These are phyloP conservation scores for Smallanthus sonchifolius DNA, from an alignment of 129 eudicot genomes.

Conservation along the genomic window DNA sequence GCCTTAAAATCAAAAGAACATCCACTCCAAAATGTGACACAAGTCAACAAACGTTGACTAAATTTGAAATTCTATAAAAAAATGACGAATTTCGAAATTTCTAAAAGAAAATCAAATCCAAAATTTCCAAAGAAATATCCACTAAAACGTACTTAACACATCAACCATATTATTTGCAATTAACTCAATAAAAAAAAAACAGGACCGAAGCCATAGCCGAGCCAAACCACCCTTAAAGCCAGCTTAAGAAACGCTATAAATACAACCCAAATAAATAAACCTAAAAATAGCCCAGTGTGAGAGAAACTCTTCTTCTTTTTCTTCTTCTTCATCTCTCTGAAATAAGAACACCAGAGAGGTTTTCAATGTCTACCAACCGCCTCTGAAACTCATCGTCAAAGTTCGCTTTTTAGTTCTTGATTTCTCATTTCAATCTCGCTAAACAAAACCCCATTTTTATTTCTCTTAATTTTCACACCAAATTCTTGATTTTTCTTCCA, in stretches of 20 bases:
- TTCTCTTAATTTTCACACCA: slow-evolving; percentile 6
- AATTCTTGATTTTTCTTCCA: slow-evolving; percentile 14
- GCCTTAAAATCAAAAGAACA: too few species aligned
- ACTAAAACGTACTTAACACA: not conserved
- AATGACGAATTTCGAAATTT: too few species aligned
- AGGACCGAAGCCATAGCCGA: slow-evolving; percentile 9
- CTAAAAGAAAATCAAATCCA: too few species aligned
- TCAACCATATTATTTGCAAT: not conserved
- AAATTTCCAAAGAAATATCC: too few species aligned
- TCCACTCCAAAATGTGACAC: too few species aligned
- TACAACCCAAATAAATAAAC: slow-evolving; percentile 31
- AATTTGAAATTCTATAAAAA: too few species aligned
- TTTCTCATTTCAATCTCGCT: slow-evolving; percentile 20
- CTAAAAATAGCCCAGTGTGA: slow-evolving; percentile 16
- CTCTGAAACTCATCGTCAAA: slow-evolving; percentile 29
- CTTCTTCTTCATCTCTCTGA: slow-evolving; percentile 7
- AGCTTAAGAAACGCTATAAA: slow-evolving; percentile 29
- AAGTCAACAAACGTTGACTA: too few species aligned
- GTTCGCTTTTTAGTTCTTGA: slow-evolving; percentile 21
- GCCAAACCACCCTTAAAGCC: slow-evolving; percentile 17
- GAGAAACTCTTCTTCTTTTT: slow-evolving; percentile 12
- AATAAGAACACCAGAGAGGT: slow-evolving; percentile 19
- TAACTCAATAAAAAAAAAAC: not conserved
- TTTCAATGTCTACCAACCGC: slow-evolving; percentile 69
- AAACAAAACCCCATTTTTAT: slow-evolving; percentile 10